Conservation (phyloP, 2,329 filamentous ascomycete species). For the Tolypocladium amazonense region DNA sequence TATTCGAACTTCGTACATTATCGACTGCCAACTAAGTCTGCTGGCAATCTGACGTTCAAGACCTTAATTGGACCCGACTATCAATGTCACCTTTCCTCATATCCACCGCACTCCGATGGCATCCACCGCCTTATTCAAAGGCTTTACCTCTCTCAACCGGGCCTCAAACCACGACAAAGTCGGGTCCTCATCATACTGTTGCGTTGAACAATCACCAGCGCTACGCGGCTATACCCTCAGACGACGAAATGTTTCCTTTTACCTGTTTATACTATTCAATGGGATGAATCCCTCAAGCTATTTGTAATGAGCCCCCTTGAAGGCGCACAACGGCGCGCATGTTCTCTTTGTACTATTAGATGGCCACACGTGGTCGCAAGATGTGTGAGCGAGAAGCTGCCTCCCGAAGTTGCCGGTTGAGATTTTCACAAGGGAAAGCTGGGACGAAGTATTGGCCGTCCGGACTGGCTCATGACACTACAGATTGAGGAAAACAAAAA, state of each 20-base stretch:
- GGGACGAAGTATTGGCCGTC: background rate
- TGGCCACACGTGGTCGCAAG: conserved; percentile 1
- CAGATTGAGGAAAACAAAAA: conserved; percentile 1
- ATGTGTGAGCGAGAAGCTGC: conserved; percentile 3
- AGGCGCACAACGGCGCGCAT: conserved; percentile 2
- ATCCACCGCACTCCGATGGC: background rate
- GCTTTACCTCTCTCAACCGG: background rate
- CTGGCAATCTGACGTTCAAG: background rate
- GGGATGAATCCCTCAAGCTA: conserved; percentile 4
- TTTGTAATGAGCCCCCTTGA: conserved; percentile 7
- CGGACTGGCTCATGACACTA: conserved; percentile 2
- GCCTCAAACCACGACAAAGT: background rate
- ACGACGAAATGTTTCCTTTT: conserved; percentile 12
- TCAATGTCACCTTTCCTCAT: background rate
- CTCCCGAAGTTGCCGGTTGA: conserved; percentile 7
- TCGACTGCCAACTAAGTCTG: background rate
- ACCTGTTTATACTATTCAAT: conserved; percentile 9
- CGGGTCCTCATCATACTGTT: background rate
- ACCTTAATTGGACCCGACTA: background rate
- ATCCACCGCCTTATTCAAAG: background rate
- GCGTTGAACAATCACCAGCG: conserved; percentile 1
- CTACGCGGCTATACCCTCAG: conserved; percentile 13
- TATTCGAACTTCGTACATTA: background rate
- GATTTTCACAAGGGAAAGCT: conserved; percentile 7
- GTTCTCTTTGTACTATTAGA: conserved; percentile 11